Evolutionary conservation across 2,329 filamentous ascomycete genomes (phyloP).

Genomic region (Pestalotiopsis fici): DNA sequence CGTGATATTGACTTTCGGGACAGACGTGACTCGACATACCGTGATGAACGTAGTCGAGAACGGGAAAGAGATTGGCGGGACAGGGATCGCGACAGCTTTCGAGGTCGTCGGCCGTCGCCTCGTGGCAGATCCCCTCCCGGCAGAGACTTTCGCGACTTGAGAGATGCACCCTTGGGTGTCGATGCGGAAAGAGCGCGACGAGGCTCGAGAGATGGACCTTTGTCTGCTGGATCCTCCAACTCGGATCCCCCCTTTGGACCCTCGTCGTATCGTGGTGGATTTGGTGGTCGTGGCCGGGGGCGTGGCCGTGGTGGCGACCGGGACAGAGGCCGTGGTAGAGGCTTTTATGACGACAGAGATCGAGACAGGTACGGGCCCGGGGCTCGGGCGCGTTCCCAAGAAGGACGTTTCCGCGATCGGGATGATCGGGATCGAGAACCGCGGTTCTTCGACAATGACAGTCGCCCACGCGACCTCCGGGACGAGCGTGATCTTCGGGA

Average conservation of each 20-base stretch:
- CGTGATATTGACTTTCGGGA: conserved; percentile 62
- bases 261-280: conserved; percentile 56
- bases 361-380: conserved; percentile 49
- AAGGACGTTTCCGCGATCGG: conserved; percentile 59
- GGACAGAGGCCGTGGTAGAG: conserved; percentile 49
- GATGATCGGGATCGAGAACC: conserved; percentile 39
- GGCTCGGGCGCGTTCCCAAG: conserved; percentile 65
- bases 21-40: conserved; percentile 50
- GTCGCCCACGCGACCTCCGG: conserved; percentile 42
- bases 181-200: conserved; percentile 69
- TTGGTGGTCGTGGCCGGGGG: conserved; percentile 56
- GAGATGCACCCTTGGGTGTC: conserved; percentile 59
- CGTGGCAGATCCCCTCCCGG: conserved; percentile 63
- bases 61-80: conserved; percentile 53
- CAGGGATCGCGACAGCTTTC: conserved; percentile 54
- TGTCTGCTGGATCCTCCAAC: conserved; percentile 69
- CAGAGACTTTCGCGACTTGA: conserved; percentile 63
- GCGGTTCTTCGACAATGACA: conserved; percentile 36
- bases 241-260: conserved; percentile 66
- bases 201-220: conserved; percentile 72
- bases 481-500: conserved; percentile 52
- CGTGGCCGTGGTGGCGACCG: conserved; percentile 51
- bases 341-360: conserved; percentile 65
- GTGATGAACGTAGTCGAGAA: conserved; percentile 62
- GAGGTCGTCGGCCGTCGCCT: conserved; percentile 63